Percentiles rank a stretch among this genome's conserved stretches.
phyloP scores from a whole-genome alignment of 225 moss, liverwort and hornwort genomes.

The Pseudoscleropodium purum region DNA sequence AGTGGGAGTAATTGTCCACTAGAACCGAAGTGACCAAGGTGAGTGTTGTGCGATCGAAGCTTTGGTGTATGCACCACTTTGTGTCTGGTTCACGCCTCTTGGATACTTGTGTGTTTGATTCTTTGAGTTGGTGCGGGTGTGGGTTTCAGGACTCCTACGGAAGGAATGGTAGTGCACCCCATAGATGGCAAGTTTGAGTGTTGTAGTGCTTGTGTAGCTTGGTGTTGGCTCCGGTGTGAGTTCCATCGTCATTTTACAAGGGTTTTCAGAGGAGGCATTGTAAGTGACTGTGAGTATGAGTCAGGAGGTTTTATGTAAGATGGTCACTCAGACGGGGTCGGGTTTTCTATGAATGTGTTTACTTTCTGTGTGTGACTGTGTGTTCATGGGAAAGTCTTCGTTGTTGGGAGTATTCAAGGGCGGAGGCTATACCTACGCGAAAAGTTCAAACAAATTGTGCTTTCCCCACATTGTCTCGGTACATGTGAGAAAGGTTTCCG shows the following conservation, averaged over 20 bases:
- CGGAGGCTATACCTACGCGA: no score
- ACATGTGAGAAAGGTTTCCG: background rate
- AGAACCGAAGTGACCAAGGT: no score
- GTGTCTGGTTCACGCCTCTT: no score
- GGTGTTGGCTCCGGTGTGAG: background rate
- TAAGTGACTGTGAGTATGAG: background rate
- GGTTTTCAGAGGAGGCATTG: background rate
- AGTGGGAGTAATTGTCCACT: background rate
- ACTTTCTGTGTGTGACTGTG: background rate
- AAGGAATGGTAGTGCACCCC: background rate
- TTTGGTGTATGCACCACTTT: no score
- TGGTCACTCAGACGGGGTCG: background rate
- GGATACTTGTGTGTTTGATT: no score
- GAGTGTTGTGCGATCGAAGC: no score
- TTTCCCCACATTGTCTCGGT: background rate
- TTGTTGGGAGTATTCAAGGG: no score
- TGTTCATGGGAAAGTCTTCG: background rate
- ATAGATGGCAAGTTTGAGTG: background rate
- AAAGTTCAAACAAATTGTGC: background rate
- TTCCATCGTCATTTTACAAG: background rate
- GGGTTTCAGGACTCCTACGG: background rate
- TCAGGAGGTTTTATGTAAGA: background rate
- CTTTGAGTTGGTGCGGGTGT: background rate
- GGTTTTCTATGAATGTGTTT: background rate
- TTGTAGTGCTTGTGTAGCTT: background rate